These are phyloP conservation scores for Alternaria solani DNA, from an alignment of 2,329 filamentous ascomycete genomes.

Conservation along the genomic window DNA sequence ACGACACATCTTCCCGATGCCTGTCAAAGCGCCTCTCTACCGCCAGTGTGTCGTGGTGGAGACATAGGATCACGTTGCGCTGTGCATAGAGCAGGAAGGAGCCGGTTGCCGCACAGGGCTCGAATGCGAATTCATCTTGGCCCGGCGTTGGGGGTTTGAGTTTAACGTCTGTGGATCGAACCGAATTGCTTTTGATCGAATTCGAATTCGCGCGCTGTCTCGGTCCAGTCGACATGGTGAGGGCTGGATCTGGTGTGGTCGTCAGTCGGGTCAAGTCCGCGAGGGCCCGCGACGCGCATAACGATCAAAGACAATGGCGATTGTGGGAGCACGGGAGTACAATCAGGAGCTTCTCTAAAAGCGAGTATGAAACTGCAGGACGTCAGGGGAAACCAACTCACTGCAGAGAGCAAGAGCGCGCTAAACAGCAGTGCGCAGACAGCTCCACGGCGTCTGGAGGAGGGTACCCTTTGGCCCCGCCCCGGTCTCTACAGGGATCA, in stretches of 20 bases:
- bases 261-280: slow-evolving; percentile 42
- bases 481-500: slow-evolving; percentile 46
- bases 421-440: slow-evolving; percentile 46
- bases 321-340: slow-evolving; percentile 36
- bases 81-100: slow-evolving; percentile 90
- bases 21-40: slow-evolving; percentile 86
- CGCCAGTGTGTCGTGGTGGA: slow-evolving; percentile 90
- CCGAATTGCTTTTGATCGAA: slow-evolving; percentile 43
- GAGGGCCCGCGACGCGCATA: slow-evolving; percentile 41
- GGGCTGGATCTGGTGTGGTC: slow-evolving; percentile 36
- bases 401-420: slow-evolving; percentile 49
- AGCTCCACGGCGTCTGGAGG: slow-evolving; percentile 49
- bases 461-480: slow-evolving; percentile 51
- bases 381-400: slow-evolving; percentile 48
- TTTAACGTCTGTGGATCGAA: slow-evolving; percentile 44
- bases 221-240: slow-evolving; percentile 56
- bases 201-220: slow-evolving; percentile 53
- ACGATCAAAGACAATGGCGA: slow-evolving; percentile 35
- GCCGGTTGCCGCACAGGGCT: slow-evolving; percentile 88
- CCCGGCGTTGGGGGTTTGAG: slow-evolving; percentile 55
- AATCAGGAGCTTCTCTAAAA: slow-evolving; percentile 42
- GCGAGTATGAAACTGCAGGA: slow-evolving; percentile 35
- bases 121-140: slow-evolving; percentile 67
- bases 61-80: slow-evolving; percentile 80
- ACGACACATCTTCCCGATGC: slow-evolving; percentile 82